Evolutionary conservation across 2,329 filamentous ascomycete species (phyloP), one percentile per base, ranked within the genome.

Genomic region (Amylocarpus encephaloides): DNA sequence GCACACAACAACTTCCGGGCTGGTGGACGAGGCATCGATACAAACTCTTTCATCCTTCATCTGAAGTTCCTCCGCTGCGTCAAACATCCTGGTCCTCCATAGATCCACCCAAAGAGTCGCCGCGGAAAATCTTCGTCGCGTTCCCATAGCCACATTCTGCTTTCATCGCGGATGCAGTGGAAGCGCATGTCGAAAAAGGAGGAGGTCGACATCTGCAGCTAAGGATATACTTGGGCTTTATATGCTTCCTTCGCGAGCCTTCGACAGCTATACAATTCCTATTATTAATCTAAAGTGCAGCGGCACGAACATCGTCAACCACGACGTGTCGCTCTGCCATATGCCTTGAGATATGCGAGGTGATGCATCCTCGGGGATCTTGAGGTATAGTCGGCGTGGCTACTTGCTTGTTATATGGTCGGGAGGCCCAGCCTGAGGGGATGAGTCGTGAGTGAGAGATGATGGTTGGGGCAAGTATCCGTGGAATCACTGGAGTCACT

Each of bases 181-280:
- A 94, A 86, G 86, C 63, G 33, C 22, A 30, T n/a, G 62, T 5
- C 73, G 73, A 13, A 66, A 77, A 32, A 68, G 71, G 53, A 68
- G 75, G n/a, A 70, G 79, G 26, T 79, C 79, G 29, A 40, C 33
- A 35, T 35, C 51, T 50, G 48, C 40, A 48, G 39, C 44, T 53
- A 48, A 41, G 19, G 42, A 38, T 39, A 52, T 46, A 49, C 41
- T 49, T 52, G 43, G 40, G 18, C 38, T 46, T 33, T 46, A 47
- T 49, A 49, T 49, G 42, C 42, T 39, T 46, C 29, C 13, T 29
- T 35, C 30, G 33, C 33, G 29, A 34, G 15, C 32, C 32, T 11
- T 26, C 19, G 33, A 26, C n/a, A 18, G 43, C 43, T 54, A 55
- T 50, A 48, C 7, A 35, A 39, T n/a, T 39, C n/a, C 41, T 18